A percentile compares a stretch with the other conserved stretches of the same genome.
phyloP scores from a whole-genome alignment of 108 stramenopile species.

The Nitzschia sp. region DNA sequence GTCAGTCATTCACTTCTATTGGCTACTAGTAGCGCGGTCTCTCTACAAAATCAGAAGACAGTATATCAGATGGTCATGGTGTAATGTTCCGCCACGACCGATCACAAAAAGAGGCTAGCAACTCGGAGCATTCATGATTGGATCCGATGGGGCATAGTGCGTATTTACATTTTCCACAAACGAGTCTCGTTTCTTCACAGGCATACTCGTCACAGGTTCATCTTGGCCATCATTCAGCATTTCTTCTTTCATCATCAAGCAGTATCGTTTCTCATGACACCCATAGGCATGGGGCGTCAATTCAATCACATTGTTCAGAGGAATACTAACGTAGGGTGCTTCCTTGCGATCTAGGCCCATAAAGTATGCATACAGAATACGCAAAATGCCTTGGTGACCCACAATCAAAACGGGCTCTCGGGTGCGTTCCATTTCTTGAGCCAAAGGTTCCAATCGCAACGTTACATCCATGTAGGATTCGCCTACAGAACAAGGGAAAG shows the following conservation, averaged over 20 bases:
- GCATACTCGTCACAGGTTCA: conserved; percentile 88
- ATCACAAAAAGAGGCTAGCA: too few relatives aligned
- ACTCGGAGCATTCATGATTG: conserved; percentile 66
- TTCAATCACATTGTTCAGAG: conserved; percentile 97
- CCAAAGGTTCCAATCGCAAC: conserved; percentile 94
- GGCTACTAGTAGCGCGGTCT: too few relatives aligned
- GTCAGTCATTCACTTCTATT: too few relatives aligned
- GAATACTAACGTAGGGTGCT: conserved; percentile 96
- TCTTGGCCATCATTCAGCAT: conserved; percentile 92
- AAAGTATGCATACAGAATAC: conserved; percentile 98
- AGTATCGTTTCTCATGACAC: conserved; percentile 91
- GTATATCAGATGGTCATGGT: too few relatives aligned
- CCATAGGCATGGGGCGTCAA: conserved; percentile 95
- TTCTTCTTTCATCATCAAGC: conserved; percentile 87
- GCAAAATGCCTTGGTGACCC: conserved; percentile 95
- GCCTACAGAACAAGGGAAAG: conserved; percentile 43
- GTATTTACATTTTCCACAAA: conserved; percentile 20
- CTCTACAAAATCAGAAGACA: too few relatives aligned
- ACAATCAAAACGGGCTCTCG: conserved; percentile 96
- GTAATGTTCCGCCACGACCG: too few relatives aligned
- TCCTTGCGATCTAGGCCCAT: conserved; percentile 94
- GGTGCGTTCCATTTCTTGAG: conserved; percentile 98
- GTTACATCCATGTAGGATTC: conserved; percentile 99
- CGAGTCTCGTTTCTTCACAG: conserved; percentile 42
- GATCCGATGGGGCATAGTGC: conserved; percentile 38